Conservation (phyloP, 257 asterid species). For the Scutellaria barbata region DNA sequence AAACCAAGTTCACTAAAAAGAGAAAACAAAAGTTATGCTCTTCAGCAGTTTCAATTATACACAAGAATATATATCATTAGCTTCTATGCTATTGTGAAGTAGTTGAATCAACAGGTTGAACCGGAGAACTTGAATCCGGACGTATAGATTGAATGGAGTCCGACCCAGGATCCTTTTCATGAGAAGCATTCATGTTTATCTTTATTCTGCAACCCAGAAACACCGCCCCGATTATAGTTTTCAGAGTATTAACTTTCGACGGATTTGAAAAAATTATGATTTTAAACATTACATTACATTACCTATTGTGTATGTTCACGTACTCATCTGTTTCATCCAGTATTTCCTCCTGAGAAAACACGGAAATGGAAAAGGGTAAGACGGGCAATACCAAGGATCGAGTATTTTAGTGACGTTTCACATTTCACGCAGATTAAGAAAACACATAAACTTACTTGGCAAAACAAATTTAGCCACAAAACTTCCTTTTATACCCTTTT, state of each 20-base stretch:
- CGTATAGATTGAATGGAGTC: slow-evolving; percentile 35
- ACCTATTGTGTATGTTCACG: slow-evolving; percentile 98
- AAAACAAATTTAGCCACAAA: no score
- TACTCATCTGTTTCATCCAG: slow-evolving; percentile 97
- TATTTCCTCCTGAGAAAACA: slow-evolving; percentile 84
- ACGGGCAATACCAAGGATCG: not conserved
- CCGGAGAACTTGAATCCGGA: slow-evolving; percentile 36
- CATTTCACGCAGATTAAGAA: no score
- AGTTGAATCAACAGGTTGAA: slow-evolving; percentile 34
- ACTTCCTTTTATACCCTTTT: no score
- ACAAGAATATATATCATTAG: slow-evolving; percentile 26
- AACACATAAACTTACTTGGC: no score
- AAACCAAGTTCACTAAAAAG: not conserved
- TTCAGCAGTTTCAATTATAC: not conserved
- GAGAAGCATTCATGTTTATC: slow-evolving; percentile 86
- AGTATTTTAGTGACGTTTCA: no score
- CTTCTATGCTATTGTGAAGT: slow-evolving; percentile 34
- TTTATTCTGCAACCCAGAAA: slow-evolving; percentile 72
- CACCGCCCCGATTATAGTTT: not conserved
- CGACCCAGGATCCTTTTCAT: slow-evolving; percentile 50
- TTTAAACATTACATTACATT: slow-evolving; percentile 14
- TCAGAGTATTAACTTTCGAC: not conserved
- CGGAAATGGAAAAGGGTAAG: not conserved
- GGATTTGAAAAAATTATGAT: not conserved
- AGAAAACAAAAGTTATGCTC: not conserved